Base-by-base conservation (phyloP, 139 green algal genomes). In the Yamagishiella unicocca region DNA sequence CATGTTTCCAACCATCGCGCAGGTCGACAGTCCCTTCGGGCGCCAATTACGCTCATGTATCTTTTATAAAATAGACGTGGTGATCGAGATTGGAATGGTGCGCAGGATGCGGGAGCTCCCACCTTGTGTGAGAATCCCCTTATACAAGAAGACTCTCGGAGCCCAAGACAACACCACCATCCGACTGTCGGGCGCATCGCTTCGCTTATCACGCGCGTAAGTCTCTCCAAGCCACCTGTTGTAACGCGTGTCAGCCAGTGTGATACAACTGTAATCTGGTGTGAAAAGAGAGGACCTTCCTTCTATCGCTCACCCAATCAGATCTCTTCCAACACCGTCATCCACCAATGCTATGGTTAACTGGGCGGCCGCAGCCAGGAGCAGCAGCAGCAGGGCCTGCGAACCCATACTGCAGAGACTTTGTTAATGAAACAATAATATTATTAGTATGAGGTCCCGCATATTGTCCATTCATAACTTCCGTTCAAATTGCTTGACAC, bases 171-270 rank as follows among this genome's bases (percentile, higher is more conserved):
- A 50, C 17, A 87, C 82, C 35, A 82, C 50, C 82, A 87, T 87
- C 27, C 80, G 33, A 6, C 42, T 54, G 31, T 77, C 80, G 5
- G 64, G 17, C 4, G 25, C 31, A 24, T 67, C 31, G 33, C 24
- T 86, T 37, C 37, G 25, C 6, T 31, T 64, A 4, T 9, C 35
- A 0, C 19, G 64, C 19, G 54, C 22, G 31, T 78, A 86, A 6
- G 80, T 86, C 29, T 86, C 80, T 5, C 80, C 80, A 50, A 86
- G 62, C 80, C 80, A 86, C 4, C 80, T 86, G 78, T 12, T 38
- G 19, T 21, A 64, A 72, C 33, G n/a, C 10, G 24, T 25, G 19
- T 33, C 27, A 14, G 29, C 24, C 10, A 22, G 22, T 10, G 25
- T 50, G 19, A 68, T 31, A 45, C 29, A n/a, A 64, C 9, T n/a